Evolutionary conservation across 345 rosid species (phyloP).

Genomic region (Lenwebbia sp.): DNA sequence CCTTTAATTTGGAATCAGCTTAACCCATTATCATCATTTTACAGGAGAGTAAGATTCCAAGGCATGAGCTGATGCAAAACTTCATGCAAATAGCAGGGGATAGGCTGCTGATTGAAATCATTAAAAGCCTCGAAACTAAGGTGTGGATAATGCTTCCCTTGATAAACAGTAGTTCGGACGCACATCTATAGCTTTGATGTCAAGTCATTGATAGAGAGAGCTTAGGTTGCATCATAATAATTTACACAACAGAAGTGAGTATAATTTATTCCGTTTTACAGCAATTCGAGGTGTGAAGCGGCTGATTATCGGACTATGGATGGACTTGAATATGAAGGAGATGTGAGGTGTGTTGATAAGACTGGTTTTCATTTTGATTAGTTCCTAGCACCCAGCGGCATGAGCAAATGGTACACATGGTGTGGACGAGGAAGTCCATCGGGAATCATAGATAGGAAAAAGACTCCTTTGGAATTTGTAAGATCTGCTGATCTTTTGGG

Average conservation of each 20-base stretch:
- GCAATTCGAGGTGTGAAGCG: not conserved
- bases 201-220: not conserved
- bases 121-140: conserved; percentile 45
- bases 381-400: not conserved
- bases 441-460: not conserved
- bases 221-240: not conserved
- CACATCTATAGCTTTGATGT: not conserved
- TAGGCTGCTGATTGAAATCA: conserved; percentile 48
- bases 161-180: not conserved
- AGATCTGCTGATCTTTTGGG: not conserved
- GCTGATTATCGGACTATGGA: not conserved
- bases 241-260: not conserved
- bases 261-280: not conserved
- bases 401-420: not conserved
- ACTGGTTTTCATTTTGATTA: not conserved
- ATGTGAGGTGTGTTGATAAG: not conserved
- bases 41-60: conserved; percentile 55
- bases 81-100: conserved; percentile 60
- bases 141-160: conserved; percentile 1
- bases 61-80: conserved; percentile 43
- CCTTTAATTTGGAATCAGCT: not conserved
- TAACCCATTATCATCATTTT: not conserved
- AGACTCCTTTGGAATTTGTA: not conserved
- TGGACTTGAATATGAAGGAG: not conserved
- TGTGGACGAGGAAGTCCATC: not conserved